phyloP scores from a whole-genome alignment of 805 yeast genomes.

The Candida endomychidarum region DNA sequence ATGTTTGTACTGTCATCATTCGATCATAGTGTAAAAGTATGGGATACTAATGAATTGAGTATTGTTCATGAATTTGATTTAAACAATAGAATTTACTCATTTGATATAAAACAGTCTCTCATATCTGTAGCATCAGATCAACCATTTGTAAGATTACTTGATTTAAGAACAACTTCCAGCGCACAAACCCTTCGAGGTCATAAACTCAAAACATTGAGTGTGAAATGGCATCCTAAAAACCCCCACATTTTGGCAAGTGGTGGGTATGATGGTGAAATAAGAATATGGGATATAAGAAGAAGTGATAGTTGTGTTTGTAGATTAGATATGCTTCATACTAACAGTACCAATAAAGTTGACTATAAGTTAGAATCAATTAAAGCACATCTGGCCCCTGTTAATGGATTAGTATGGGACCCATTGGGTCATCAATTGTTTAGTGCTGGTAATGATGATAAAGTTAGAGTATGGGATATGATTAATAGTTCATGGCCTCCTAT shows the following conservation, averaged over 20 bases:
- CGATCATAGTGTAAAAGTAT: constrained; percentile 72
- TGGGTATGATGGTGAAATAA: constrained; percentile 75
- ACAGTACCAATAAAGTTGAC: constrained; percentile 13
- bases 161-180: constrained; percentile 68
- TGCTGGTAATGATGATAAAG: constrained; percentile 77
- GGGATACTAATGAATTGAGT: constrained; percentile 73
- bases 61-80: constrained; percentile 67
- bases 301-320: constrained; percentile 62
- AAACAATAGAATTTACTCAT: constrained; percentile 60
- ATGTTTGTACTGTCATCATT: constrained; percentile 81
- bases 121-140: constrained; percentile 74
- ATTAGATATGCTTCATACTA: constrained; percentile 56
- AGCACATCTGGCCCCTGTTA: constrained; percentile 78
- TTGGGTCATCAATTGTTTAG: constrained; percentile 62
- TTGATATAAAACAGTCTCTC: constrained; percentile 61
- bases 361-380: constrained; percentile 39
- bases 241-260: constrained; percentile 71
- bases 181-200: constrained; percentile 72
- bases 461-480: constrained; percentile 73
- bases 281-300: constrained; percentile 83
- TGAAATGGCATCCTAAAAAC: constrained; percentile 74
- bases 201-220: constrained; percentile 53
- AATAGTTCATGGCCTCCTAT: constrained; percentile 38
- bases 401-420: constrained; percentile 75
- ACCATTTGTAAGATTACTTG: constrained; percentile 66